A percentile compares a stretch with the other conserved stretches of the same genome.
phyloP scores from a whole-genome alignment of 2,329 filamentous ascomycete species.

The Plenodomus biglobosus region DNA sequence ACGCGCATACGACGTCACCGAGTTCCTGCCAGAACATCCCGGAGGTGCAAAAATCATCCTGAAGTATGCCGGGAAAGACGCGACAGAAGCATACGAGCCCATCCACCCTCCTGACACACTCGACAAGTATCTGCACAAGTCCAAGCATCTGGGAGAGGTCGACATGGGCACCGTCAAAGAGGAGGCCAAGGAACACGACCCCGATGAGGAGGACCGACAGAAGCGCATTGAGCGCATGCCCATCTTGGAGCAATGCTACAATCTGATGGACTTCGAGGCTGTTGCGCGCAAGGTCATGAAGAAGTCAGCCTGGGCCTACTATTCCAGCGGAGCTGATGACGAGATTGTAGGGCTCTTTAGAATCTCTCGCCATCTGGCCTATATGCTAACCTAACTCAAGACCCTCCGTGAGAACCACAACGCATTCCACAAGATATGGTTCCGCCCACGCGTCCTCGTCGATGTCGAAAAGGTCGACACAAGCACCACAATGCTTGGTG shows the following conservation, averaged over 20 bases:
- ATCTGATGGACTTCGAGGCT: conserved; percentile 78
- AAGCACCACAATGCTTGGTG: conserved; percentile 90
- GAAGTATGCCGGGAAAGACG: conserved; percentile 64
- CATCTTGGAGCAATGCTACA: conserved; percentile 51
- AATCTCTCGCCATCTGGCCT: background rate
- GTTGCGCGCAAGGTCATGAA: conserved; percentile 92
- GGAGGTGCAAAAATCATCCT: conserved; percentile 84
- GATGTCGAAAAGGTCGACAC: conserved; percentile 87
- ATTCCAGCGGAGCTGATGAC: conserved; percentile 88
- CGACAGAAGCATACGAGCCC: conserved; percentile 54
- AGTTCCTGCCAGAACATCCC: conserved; percentile 65
- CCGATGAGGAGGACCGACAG: conserved; percentile 72
- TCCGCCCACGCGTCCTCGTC: conserved; percentile 83
- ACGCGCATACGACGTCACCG: conserved; percentile 67
- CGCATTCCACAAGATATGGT: conserved; percentile 97
- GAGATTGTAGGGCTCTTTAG: conserved; percentile 65
- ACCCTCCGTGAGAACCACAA: conserved; percentile 94
- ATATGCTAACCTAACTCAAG: conserved; percentile 48
- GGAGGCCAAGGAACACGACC: conserved; percentile 46
- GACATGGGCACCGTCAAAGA: conserved; percentile 42
- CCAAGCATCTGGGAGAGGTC: conserved; percentile 45
- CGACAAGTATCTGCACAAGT: conserved; percentile 48
- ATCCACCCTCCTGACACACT: conserved; percentile 55
- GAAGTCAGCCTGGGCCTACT: conserved; percentile 96
- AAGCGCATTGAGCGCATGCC: conserved; percentile 59